phyloP scores from a whole-genome alignment of 2,329 filamentous ascomycete genomes.

The Immersiporthe knoxdaviesiana region DNA sequence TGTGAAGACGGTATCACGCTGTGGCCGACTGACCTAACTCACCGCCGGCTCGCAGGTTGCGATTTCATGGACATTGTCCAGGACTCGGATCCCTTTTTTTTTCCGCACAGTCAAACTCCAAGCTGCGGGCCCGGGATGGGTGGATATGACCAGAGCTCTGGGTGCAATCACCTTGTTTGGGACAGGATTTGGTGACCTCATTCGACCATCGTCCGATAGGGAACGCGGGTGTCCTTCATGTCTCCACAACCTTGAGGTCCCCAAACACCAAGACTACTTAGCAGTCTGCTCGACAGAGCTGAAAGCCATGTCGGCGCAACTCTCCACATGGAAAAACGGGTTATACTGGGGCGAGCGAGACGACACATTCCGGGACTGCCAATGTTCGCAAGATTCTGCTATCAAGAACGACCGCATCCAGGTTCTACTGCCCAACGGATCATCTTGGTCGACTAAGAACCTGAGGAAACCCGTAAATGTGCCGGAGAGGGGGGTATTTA shows the following conservation, averaged over 20 bases:
- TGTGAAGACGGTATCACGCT: constrained; percentile 28
- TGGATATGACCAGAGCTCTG: constrained; percentile 38
- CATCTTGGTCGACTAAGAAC: constrained; percentile 1
- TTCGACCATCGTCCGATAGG: constrained; percentile 9
- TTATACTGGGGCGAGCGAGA: constrained; percentile 30
- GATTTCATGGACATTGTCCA: constrained; percentile 36
- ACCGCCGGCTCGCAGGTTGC: constrained; percentile 37
- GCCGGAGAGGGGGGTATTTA: constrained; percentile 27
- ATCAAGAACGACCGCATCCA: constrained; percentile 12
- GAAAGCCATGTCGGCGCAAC: constrained; percentile 25
- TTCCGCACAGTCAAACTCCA: constrained; percentile 31
- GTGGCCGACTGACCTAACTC: constrained; percentile 22
- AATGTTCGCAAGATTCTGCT: constrained; percentile 4
- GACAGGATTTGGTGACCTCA: constrained; percentile 33
- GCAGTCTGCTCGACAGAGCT: constrained; percentile 26
- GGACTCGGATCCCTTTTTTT: constrained; percentile 33
- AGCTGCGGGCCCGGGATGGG: constrained; percentile 35
- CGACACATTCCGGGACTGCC: constrained; percentile 28
- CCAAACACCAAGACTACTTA: constrained; percentile 23
- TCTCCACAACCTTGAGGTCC: constrained; percentile 10
- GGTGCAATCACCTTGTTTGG: constrained; percentile 34
- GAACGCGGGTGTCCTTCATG: neutral
- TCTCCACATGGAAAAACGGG: constrained; percentile 25
- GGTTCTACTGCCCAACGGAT: neutral
- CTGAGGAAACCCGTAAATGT: constrained; percentile 19